These are phyloP conservation scores for Starmerella sp. DNA, from an alignment of 805 yeast species.

Conservation along the genomic window DNA sequence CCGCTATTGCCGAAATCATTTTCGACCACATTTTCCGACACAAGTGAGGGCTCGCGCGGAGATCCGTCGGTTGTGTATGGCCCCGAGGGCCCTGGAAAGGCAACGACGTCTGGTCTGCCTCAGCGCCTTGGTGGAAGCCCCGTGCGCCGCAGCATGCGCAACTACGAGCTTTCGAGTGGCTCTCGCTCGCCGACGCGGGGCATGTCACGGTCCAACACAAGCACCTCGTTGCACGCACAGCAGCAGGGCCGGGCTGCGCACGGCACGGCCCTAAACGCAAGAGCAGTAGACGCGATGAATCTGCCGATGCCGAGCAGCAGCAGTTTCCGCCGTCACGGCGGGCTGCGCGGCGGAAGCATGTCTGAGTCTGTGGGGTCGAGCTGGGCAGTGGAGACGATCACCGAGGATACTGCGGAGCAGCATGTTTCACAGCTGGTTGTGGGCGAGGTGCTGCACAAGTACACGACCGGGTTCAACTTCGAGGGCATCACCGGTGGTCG, in stretches of 20 bases:
- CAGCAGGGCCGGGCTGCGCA: background rate
- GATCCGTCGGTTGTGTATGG: background rate
- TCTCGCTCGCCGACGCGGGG: background rate
- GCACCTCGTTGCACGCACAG: background rate
- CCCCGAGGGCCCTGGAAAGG: background rate
- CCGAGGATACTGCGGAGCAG: slow-evolving; percentile 40
- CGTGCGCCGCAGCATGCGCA: background rate
- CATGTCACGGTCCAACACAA: background rate
- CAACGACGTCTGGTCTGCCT: background rate
- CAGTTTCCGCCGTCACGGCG: background rate
- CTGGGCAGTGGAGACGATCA: slow-evolving; percentile 6
- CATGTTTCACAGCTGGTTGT: slow-evolving; percentile 86
- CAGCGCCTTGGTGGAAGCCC: background rate
- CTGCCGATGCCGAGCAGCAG: slow-evolving; percentile 1
- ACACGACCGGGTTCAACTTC: slow-evolving; percentile 62
- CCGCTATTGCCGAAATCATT: background rate
- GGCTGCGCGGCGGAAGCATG: background rate
- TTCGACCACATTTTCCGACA: background rate
- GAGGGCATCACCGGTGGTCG: slow-evolving; percentile 59
- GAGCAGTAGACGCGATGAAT: background rate
- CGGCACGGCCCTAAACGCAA: background rate
- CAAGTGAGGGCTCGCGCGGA: background rate
- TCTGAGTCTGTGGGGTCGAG: slow-evolving; percentile 1
- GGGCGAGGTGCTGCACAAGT: slow-evolving; percentile 83
- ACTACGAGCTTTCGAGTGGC: background rate